Evolutionary conservation across 768 basidiomycete species (phyloP).

Genomic region (Suillus subluteus): DNA sequence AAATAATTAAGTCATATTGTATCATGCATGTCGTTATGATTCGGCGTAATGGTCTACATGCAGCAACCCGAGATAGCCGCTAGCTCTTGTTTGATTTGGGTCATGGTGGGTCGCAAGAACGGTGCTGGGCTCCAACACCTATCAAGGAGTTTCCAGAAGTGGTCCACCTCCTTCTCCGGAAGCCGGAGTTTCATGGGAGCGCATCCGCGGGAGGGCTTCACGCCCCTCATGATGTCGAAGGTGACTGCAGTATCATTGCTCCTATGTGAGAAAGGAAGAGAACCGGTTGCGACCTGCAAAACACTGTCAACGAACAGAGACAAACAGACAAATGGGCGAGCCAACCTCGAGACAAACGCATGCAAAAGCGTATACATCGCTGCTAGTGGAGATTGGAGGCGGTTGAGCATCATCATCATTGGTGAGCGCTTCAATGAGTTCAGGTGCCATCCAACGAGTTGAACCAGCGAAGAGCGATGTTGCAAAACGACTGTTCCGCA

Average conservation of each 20-base stretch:
- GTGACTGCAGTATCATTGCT: conserved; percentile 59
- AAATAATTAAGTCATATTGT: conserved; percentile 9
- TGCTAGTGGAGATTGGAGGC: conserved; percentile 51
- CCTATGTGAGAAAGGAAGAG: conserved; percentile 55
- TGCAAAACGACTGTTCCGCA: conserved; percentile 29
- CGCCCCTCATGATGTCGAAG: conserved; percentile 55
- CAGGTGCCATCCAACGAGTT: conserved; percentile 53
- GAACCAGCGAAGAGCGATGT: conserved; percentile 39
- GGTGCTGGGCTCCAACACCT: conserved; percentile 48
- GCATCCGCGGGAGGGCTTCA: conserved; percentile 45
- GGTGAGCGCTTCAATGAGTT: conserved; percentile 52
- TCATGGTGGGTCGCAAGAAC: conserved; percentile 47
- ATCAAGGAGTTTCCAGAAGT: conserved; percentile 49
- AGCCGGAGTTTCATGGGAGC: conserved; percentile 24
- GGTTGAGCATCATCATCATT: conserved; percentile 46
- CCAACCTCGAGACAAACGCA: conserved; percentile 62
- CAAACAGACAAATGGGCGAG: neutral
- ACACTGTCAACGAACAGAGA: neutral
- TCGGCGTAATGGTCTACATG: neutral
- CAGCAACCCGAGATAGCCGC: conserved; percentile 14
- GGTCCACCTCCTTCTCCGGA: conserved; percentile 27
- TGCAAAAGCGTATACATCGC: conserved; percentile 65
- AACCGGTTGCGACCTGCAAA: conserved; percentile 51
- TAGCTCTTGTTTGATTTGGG: conserved; percentile 32
- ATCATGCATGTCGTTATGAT: conserved; percentile 10